A percentile compares a stretch with the other conserved stretches of the same genome.
Conservation (phyloP, 108 stramenopile species). For the Cyclotella distinguenda region DNA sequence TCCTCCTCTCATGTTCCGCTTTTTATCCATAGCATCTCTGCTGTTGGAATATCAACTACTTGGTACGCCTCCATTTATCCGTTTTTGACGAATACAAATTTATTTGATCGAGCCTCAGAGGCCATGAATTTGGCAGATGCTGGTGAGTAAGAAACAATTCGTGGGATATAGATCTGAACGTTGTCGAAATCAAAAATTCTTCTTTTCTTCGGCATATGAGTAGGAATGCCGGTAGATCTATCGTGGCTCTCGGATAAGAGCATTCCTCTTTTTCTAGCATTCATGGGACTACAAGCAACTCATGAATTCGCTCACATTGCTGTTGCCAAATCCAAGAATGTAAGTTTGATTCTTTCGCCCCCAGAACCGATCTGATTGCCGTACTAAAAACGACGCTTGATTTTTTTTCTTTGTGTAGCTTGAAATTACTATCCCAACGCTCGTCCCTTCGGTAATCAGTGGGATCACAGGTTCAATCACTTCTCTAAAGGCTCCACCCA, state of each 20-base stretch:
- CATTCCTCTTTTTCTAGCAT: conserved; percentile 68
- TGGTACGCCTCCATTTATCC: conserved; percentile 86
- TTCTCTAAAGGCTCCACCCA: conserved; percentile 63
- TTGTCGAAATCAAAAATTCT: neutral
- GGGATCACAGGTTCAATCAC: conserved; percentile 77
- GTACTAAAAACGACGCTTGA: too few relatives aligned
- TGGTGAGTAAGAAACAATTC: conserved; percentile 5
- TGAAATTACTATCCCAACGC: conserved; percentile 64
- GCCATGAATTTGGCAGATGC: conserved; percentile 73
- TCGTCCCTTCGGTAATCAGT: conserved; percentile 78
- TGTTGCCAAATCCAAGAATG: conserved; percentile 54
- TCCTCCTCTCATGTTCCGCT: neutral
- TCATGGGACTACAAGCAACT: conserved; percentile 58
- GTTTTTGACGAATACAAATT: conserved; percentile 67
- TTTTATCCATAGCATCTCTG: conserved; percentile 30
- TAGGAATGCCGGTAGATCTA: conserved; percentile 59
- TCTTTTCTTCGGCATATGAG: neutral
- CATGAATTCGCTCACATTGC: conserved; percentile 70
- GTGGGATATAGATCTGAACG: neutral
- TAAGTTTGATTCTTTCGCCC: conserved; percentile 21
- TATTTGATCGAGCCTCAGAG: conserved; percentile 64
- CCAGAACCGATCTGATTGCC: too few relatives aligned
- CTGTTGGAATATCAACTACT: conserved; percentile 63
- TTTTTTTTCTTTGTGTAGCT: too few relatives aligned
- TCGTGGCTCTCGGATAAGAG: conserved; percentile 72